phyloP scores from a whole-genome alignment of 2,329 filamentous ascomycete genomes.

The Rutstroemia sp. region DNA sequence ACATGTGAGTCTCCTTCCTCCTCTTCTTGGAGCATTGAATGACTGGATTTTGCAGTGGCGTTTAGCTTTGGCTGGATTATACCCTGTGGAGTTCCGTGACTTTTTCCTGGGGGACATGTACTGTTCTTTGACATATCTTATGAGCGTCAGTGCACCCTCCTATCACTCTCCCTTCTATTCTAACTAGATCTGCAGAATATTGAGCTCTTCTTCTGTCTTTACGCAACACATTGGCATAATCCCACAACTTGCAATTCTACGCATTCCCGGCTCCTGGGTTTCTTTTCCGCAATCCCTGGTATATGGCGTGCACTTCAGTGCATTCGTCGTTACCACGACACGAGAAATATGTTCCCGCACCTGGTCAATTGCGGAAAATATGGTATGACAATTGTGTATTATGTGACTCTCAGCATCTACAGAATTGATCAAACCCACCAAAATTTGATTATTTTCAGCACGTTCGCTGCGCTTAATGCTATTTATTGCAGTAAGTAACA shows the following conservation, averaged over 20 bases:
- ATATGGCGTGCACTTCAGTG: constrained; percentile 92
- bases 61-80: constrained; percentile 74
- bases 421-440: constrained; percentile 57
- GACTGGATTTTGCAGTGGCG: constrained; percentile 58
- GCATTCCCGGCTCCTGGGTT: constrained; percentile 76
- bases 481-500: constrained; percentile 64
- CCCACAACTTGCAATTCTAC: constrained; percentile 76
- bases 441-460: constrained; percentile 66
- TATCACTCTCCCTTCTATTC: constrained; percentile 1
- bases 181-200: constrained; percentile 55
- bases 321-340: constrained; percentile 81
- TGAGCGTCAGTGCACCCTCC: constrained; percentile 55
- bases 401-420: constrained; percentile 73
- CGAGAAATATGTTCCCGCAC: constrained; percentile 82
- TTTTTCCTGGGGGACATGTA: constrained; percentile 98
- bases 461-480: constrained; percentile 73
- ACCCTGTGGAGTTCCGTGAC: constrained; percentile 92
- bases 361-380: constrained; percentile 92
- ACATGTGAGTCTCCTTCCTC: constrained; percentile 51
- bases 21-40: background rate
- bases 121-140: constrained; percentile 86
- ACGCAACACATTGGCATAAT: constrained; percentile 68
- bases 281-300: constrained; percentile 74
- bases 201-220: constrained; percentile 90
- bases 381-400: constrained; percentile 71